phyloP scores from a whole-genome alignment of 306 rosid genomes.

The Gynostemma pentaphyllum region DNA sequence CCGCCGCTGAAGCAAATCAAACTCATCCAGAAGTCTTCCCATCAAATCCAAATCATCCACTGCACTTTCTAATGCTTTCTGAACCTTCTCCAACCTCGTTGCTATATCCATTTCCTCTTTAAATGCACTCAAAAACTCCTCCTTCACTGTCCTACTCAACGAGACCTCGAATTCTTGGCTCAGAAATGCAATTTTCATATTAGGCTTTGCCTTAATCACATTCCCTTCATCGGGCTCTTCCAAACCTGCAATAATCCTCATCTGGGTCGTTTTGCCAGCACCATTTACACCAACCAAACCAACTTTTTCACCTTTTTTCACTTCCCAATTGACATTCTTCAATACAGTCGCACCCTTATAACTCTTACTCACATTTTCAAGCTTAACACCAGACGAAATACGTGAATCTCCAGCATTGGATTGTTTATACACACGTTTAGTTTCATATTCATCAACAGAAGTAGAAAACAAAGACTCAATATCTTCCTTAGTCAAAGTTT shows the following conservation, averaged over 20 bases:
- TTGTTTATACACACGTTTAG: conserved; percentile 28
- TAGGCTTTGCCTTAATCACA: conserved; percentile 58
- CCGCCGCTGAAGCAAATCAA: conserved; percentile 71
- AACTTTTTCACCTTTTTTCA: conserved; percentile 81
- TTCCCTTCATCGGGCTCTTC: conserved; percentile 84
- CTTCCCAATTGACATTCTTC: conserved; percentile 82
- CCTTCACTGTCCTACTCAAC: conserved; percentile 69
- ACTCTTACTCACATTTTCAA: conserved; percentile 57
- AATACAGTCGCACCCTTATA: conserved; percentile 73
- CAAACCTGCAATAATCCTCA: conserved; percentile 76
- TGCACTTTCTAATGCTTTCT: conserved; percentile 76
- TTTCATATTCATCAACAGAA: conserved; percentile 22
- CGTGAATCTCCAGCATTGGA: conserved; percentile 53
- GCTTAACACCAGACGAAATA: conserved; percentile 68
- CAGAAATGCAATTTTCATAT: conserved; percentile 82
- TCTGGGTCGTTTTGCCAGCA: conserved; percentile 91
- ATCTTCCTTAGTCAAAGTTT: conserved; percentile 30
- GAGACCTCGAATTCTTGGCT: conserved; percentile 93
- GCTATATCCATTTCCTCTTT: conserved; percentile 88
- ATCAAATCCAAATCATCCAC: conserved; percentile 76
- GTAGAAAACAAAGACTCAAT: conserved; percentile 66
- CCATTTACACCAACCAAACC: conserved; percentile 94
- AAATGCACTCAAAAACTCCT: conserved; percentile 80
- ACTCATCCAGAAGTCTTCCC: conserved; percentile 95
- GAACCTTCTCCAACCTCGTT: conserved; percentile 65